Evolutionary conservation across 805 yeast species (phyloP).

Genomic region (Cyberlindnera euphorbiae): DNA sequence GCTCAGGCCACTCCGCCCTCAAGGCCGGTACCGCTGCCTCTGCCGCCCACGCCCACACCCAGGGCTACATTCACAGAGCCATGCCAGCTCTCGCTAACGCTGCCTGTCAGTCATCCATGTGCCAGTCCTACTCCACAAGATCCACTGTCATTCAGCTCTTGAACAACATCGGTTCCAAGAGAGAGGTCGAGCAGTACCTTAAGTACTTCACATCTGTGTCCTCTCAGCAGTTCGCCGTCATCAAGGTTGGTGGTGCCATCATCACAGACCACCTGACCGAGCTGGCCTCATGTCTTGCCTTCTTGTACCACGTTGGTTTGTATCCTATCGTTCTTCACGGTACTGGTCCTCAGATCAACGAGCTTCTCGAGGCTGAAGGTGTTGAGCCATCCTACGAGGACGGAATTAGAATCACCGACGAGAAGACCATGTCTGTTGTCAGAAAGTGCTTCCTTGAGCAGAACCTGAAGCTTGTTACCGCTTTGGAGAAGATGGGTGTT

Average conservation of each 20-base stretch:
- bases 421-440: constrained; percentile 92
- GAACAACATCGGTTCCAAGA: constrained; percentile 93
- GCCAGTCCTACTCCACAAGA: constrained; percentile 58
- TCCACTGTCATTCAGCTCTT: constrained; percentile 93
- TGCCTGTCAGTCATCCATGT: constrained; percentile 15
- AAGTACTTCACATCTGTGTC: constrained; percentile 95
- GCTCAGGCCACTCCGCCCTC: constrained; percentile 17
- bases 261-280: constrained; percentile 92
- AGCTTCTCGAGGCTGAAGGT: constrained; percentile 86
- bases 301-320: constrained; percentile 93
- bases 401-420: constrained; percentile 94
- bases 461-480: constrained; percentile 90
- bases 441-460: constrained; percentile 94
- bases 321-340: constrained; percentile 97
- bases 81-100: constrained; percentile 11
- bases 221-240: constrained; percentile 96
- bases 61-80: constrained; percentile 13
- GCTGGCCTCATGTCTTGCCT: constrained; percentile 92
- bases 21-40: constrained; percentile 15
- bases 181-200: constrained; percentile 97
- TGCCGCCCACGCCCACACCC: constrained; percentile 7
- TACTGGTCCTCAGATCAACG: constrained; percentile 98
- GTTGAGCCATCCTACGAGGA: constrained; percentile 94
- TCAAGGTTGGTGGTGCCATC: constrained; percentile 98
- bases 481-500: constrained; percentile 93